Percentiles rank a stretch among this genome's conserved stretches.
These are phyloP conservation scores for Mycena leptocephala DNA, from an alignment of 768 basidiomycete species.

Conservation along the genomic window DNA sequence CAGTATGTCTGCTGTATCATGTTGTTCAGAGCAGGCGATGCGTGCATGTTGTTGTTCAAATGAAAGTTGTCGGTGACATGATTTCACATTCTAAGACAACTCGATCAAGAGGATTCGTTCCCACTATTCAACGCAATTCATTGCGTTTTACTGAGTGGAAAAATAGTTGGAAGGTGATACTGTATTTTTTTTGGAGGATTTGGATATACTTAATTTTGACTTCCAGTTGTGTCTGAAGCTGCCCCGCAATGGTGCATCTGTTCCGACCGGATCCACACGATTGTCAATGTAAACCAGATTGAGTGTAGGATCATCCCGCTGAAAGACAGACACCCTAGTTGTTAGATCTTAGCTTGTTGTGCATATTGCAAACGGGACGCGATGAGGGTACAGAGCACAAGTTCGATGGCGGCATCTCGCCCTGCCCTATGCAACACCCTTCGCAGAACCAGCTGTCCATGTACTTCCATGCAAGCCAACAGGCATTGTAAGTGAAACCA, in stretches of 20 bases:
- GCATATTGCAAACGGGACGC: constrained; percentile 39
- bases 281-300: constrained; percentile 44
- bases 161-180: background rate
- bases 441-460: constrained; percentile 46
- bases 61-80: too few relatives aligned
- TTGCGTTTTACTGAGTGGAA: background rate
- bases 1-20: too few relatives aligned
- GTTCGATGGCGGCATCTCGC: constrained; percentile 61
- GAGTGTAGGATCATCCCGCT: constrained; percentile 39
- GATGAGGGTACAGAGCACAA: constrained; percentile 54
- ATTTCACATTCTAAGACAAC: too few relatives aligned
- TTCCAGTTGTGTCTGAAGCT: constrained; percentile 25
- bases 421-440: constrained; percentile 59
- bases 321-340: constrained; percentile 57
- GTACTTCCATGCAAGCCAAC: constrained; percentile 60
- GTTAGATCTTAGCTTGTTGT: constrained; percentile 55
- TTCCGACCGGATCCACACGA: constrained; percentile 48
- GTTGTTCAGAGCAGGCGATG: too few relatives aligned
- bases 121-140: too few relatives aligned
- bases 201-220: background rate
- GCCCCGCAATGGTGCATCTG: constrained; percentile 52
- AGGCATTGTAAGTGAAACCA: constrained; percentile 51
- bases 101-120: too few relatives aligned
- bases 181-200: background rate
- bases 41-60: too few relatives aligned